phyloP scores from a whole-genome alignment of 495 filamentous ascomycete species.

The Aspergillus sclerotioniger region DNA sequence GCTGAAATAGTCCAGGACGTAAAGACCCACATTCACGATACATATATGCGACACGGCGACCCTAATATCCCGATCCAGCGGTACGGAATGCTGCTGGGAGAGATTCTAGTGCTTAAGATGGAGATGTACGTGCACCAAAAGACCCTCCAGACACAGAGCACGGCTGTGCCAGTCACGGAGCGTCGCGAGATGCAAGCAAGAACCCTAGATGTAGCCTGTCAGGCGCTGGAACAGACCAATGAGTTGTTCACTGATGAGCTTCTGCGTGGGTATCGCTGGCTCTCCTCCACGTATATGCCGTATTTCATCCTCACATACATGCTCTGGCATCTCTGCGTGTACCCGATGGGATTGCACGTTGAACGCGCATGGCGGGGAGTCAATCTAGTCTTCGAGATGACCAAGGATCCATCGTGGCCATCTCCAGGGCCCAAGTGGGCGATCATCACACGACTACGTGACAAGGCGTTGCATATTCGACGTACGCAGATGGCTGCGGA shows the following conservation, averaged over 20 bases:
- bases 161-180: neutral
- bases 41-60: conserved; percentile 28
- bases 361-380: conserved; percentile 25
- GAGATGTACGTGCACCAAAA: conserved; percentile 30
- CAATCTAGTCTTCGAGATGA: conserved; percentile 21
- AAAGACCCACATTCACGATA: conserved; percentile 17
- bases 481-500: conserved; percentile 10
- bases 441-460: conserved; percentile 22
- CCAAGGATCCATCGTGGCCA: conserved; percentile 1
- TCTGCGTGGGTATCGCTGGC: conserved; percentile 28
- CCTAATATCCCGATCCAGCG: conserved; percentile 34
- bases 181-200: conserved; percentile 11
- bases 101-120: conserved; percentile 23
- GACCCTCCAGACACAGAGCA: conserved; percentile 16
- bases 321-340: conserved; percentile 33
- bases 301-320: conserved; percentile 32
- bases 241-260: conserved; percentile 29
- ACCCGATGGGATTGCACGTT: conserved; percentile 16
- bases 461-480: conserved; percentile 26
- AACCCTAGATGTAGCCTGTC: conserved; percentile 18
- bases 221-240: conserved; percentile 20
- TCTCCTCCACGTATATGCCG: conserved; percentile 27
- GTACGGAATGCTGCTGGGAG: conserved; percentile 22
- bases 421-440: conserved; percentile 22
- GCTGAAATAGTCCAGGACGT: conserved; percentile 21